Evolutionary conservation across 2,329 filamentous ascomycete species (phyloP).

Genomic region (Didymella keratinophila): DNA sequence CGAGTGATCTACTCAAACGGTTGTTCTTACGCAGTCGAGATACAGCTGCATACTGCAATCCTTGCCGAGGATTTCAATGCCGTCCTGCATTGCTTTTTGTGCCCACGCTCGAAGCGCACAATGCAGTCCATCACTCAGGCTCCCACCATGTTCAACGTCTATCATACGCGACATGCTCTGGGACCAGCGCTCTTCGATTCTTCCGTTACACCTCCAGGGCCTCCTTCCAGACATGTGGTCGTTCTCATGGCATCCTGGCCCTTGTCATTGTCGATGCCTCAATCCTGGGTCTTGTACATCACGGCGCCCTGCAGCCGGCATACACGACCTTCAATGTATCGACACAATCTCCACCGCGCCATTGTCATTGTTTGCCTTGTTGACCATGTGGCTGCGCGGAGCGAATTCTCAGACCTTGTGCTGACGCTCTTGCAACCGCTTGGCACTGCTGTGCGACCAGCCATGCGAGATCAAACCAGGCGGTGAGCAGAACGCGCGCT

Average conservation of each 20-base stretch:
- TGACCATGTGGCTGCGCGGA: neutral
- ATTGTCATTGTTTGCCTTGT: neutral
- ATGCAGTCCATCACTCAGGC: neutral
- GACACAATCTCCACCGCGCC: constrained; percentile 12
- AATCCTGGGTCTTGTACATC: neutral
- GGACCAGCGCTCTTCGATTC: constrained; percentile 5
- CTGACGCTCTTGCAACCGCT: constrained; percentile 7
- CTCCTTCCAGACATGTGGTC: constrained; percentile 5
- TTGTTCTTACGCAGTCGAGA: constrained; percentile 1
- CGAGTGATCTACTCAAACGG: neutral
- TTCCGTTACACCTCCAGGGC: constrained; percentile 14
- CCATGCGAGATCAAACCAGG: constrained; percentile 7
- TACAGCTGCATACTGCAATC: constrained; percentile 6
- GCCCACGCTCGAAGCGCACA: neutral
- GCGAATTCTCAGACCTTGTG: constrained; percentile 4
- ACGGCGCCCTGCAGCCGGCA: constrained; percentile 14
- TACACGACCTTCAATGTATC: neutral
- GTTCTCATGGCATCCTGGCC: constrained; percentile 21
- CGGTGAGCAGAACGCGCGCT: constrained; percentile 21
- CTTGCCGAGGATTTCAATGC: neutral
- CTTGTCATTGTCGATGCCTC: neutral
- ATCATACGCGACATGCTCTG: neutral
- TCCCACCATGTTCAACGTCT: neutral
- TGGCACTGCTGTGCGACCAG: constrained; percentile 13
- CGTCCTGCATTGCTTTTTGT: neutral